Evolutionary conservation across 1,284 basidiomycete species (phyloP).

Genomic region (Ganoderma sp.): DNA sequence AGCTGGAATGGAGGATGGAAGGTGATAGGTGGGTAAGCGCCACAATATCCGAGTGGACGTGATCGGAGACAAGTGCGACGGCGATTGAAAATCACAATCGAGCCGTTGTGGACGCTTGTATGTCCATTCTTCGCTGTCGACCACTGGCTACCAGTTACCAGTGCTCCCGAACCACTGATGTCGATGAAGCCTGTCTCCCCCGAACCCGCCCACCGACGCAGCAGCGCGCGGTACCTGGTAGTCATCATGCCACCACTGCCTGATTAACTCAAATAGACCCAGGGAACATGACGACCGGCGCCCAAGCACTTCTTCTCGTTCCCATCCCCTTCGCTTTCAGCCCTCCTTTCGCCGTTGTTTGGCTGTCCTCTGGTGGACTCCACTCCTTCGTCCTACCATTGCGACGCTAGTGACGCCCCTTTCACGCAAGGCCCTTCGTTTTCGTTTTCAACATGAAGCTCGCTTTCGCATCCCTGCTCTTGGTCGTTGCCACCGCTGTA

Average conservation of each 20-base stretch:
- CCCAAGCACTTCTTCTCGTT: constrained; percentile 20
- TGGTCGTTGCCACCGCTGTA: constrained; percentile 15
- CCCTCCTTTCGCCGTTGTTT: constrained; percentile 11
- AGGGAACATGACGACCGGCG: constrained; percentile 26
- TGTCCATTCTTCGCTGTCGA: constrained; percentile 20
- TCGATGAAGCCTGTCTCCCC: background rate
- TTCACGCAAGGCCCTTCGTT: background rate
- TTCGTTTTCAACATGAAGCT: constrained; percentile 23
- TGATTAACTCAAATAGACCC: constrained; percentile 17
- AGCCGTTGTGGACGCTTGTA: constrained; percentile 22
- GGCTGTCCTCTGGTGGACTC: constrained; percentile 19
- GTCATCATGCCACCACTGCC: constrained; percentile 12
- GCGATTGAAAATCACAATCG: background rate
- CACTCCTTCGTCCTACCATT: constrained; percentile 27
- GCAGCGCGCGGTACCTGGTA: background rate
- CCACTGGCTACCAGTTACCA: background rate
- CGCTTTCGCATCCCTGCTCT: constrained; percentile 10
- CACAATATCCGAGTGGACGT: background rate
- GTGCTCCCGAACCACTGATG: background rate
- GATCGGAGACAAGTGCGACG: background rate
- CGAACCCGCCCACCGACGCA: background rate
- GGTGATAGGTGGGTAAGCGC: background rate
- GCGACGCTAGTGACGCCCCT: background rate
- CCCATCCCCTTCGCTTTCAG: constrained; percentile 18
- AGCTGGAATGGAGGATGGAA: background rate